Base-by-base conservation (phyloP, 2,329 filamentous ascomycete genomes). In the Bertia moriformis region DNA sequence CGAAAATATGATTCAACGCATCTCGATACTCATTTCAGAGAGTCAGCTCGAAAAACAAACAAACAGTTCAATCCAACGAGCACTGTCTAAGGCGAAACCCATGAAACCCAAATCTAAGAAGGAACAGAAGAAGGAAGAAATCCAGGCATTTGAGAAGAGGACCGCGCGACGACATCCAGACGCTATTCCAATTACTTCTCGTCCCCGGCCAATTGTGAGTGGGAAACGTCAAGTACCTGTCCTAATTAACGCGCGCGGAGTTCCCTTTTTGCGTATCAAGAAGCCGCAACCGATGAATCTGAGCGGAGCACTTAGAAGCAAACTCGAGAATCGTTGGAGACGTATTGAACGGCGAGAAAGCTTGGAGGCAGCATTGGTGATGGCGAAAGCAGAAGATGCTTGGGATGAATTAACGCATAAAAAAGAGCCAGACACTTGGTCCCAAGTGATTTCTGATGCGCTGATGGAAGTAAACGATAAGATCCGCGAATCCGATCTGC, bases 241-340 rank as follows among this genome's bases (percentile, higher is more conserved):
- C 4, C 49, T 63, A 12, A 58, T 62, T 29, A 58, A 53, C 45
- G 60, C 60, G 12, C 54, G 58, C 4, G 59, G 59, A 13, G 41
- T 64, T 10, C 60, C 61, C 2, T 56, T 63, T 33, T 46, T 65
- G 37, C 57, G 60, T 38, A 60, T 62, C 38, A 60, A 61, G 38
- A 64, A 64, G 37, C 61, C 61, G 2, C 58, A 62, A 39, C 60
- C 61, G 5, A 51, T 49, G 42, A 54, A 51, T 39, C 42, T 65
- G 18, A 61, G 56, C 37, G 46, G 53, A 3, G 48, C 60, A 2
- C 48, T 64, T 39, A 51, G 51, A 36, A 48, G 45, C 19, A 60
- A 59, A 38, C 48, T 59, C 14, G 48, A 48, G 7, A 53, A 47
- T 15, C 54, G 60, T 15, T 53, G 53, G 49, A 52, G 51, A 7